A percentile compares a stretch with the other conserved stretches of the same genome.
Evolutionary conservation across 179 eudicot species (phyloP).

Genomic region (Amaranthus tricolor): DNA sequence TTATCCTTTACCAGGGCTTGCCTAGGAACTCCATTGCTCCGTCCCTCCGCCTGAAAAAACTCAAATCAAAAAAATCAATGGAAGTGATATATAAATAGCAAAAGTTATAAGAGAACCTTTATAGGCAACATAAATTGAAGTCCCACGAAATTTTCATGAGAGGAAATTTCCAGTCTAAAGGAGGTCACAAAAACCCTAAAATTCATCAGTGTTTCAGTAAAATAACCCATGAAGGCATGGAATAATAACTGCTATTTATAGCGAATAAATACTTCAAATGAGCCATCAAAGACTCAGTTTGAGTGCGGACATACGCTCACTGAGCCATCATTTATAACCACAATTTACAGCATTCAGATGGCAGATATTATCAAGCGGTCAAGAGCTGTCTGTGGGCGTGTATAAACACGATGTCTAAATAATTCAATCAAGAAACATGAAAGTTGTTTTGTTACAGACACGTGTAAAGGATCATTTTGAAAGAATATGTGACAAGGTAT

Average conservation of each 20-base stretch:
- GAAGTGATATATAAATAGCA: neutral
- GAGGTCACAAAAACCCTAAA: neutral
- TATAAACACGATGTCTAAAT: too few relatives aligned
- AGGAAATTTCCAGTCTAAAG: neutral
- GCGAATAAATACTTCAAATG: neutral
- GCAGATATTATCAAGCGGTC: too few relatives aligned
- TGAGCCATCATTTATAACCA: too few relatives aligned
- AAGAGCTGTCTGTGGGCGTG: too few relatives aligned
- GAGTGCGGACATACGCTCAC: too few relatives aligned
- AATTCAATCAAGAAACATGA: too few relatives aligned
- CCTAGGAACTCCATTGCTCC: conserved; percentile 58
- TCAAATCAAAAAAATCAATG: conserved; percentile 16
- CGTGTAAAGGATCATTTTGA: neutral
- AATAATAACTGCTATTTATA: neutral
- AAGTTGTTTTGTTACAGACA: neutral
- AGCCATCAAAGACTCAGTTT: neutral
- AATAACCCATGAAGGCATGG: neutral
- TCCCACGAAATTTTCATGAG: neutral
- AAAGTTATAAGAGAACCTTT: neutral
- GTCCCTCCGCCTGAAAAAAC: conserved; percentile 58
- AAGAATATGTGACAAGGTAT: conserved; percentile 4
- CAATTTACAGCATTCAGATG: too few relatives aligned
- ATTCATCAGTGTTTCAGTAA: neutral
- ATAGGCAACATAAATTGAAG: conserved; percentile 4
- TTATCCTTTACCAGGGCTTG: conserved; percentile 66